These are phyloP conservation scores for Quillaja saponaria DNA, from an alignment of 306 rosid genomes.

Conservation along the genomic window DNA sequence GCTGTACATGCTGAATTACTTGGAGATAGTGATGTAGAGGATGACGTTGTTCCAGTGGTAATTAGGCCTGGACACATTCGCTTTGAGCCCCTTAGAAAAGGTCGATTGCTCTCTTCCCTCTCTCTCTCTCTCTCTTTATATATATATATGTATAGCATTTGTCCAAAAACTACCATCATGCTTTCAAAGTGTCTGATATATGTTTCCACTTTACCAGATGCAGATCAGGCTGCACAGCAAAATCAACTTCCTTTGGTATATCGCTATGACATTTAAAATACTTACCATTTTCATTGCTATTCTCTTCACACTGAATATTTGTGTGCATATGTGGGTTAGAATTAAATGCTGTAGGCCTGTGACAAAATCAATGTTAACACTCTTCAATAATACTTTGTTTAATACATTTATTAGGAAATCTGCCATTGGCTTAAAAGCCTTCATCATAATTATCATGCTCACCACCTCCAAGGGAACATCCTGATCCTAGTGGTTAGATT, in stretches of 20 bases:
- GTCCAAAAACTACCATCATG: not conserved
- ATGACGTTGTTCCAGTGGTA: slow-evolving; percentile 70
- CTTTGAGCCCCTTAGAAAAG: slow-evolving; percentile 64
- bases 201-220: slow-evolving; percentile 40
- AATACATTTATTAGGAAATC: no score
- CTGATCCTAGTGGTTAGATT: no score
- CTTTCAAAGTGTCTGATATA: slow-evolving; percentile 33
- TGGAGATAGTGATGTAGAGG: slow-evolving; percentile 59
- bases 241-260: slow-evolving; percentile 51
- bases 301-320: not conserved
- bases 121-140: not conserved
- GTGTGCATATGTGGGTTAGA: no score
- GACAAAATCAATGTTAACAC: no score
- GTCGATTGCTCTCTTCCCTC: slow-evolving; percentile 41
- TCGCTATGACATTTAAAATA: not conserved
- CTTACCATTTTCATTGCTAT: slow-evolving; percentile 4
- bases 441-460: no score
- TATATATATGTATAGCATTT: not conserved
- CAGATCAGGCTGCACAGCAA: slow-evolving; percentile 50
- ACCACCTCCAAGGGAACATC: no score
- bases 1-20: slow-evolving; percentile 41
- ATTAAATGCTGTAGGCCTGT: no score
- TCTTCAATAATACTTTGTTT: no score
- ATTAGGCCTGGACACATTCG: slow-evolving; percentile 96
- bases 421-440: no score